These are phyloP conservation scores for Cucumis sativus DNA, from an alignment of 306 rosid species.

Conservation along the genomic window Cucumber_9930_V3 NC_026658.2:10467501-10468000, in stretches of 20 bases:
- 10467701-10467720: too few species aligned
- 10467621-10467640: background rate
- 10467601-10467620: background rate
- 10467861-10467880: conserved; percentile 96
- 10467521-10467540: background rate
- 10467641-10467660: background rate
- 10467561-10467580: background rate
- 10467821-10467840: conserved; percentile 87
- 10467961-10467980: conserved; percentile 94
- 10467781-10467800: conserved; percentile 13
- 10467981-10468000: conserved; percentile 98
- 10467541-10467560: background rate
- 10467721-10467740: background rate
- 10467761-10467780: background rate
- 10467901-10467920: conserved; percentile 77
- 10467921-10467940: conserved; percentile 89
- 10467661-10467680: conserved; percentile 3
- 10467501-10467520: background rate
- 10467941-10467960: conserved; percentile 89
- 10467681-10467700: background rate
- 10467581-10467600: background rate
- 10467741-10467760: background rate
- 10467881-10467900: conserved; percentile 96
- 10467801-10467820: conserved; percentile 89
- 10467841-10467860: conserved; percentile 80